Conservation (phyloP, 371 early-diverging fungal genomes). For the Rhizomucor pusillus region DNA sequence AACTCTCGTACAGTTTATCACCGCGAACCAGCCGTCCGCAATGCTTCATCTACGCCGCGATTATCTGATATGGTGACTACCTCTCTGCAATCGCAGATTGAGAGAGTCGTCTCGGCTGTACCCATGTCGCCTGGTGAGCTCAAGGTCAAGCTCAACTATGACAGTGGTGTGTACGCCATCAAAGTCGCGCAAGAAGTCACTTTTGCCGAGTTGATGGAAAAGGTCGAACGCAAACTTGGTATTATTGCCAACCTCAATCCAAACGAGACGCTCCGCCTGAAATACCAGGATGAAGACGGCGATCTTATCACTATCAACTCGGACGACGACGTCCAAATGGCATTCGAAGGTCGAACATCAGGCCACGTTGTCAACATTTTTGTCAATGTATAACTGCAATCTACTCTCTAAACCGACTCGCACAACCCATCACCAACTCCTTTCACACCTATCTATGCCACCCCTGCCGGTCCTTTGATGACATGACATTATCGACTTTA, state of each 20-base stretch:
- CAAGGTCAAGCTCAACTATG: constrained; percentile 86
- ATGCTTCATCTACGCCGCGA: constrained; percentile 30
- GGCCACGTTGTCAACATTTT: constrained; percentile 41
- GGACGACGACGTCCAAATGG: constrained; percentile 91
- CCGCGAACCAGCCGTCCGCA: constrained; percentile 14
- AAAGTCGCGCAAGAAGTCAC: constrained; percentile 71
- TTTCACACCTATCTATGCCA: background rate
- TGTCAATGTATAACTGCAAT: constrained; percentile 25
- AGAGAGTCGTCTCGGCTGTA: background rate
- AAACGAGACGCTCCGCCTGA: constrained; percentile 62
- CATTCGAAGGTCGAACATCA: constrained; percentile 73
- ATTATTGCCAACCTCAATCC: constrained; percentile 64
- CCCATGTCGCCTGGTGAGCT: constrained; percentile 27
- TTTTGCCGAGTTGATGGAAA: constrained; percentile 73
- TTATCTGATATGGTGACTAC: constrained; percentile 15
- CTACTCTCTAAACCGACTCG: background rate
- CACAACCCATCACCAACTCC: background rate
- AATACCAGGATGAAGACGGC: constrained; percentile 91
- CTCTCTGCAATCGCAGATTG: constrained; percentile 8
- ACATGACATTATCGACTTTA: background rate
- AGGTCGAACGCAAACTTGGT: constrained; percentile 85
- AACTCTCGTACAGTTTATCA: background rate
- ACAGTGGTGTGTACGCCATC: constrained; percentile 83
- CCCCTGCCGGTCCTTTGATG: background rate
- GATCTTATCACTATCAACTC: constrained; percentile 84